Percentiles rank a stretch among this genome's conserved stretches.
Conservation (phyloP, 371 early-diverging fungal species). For the Actinomortierella ambigua region DNA sequence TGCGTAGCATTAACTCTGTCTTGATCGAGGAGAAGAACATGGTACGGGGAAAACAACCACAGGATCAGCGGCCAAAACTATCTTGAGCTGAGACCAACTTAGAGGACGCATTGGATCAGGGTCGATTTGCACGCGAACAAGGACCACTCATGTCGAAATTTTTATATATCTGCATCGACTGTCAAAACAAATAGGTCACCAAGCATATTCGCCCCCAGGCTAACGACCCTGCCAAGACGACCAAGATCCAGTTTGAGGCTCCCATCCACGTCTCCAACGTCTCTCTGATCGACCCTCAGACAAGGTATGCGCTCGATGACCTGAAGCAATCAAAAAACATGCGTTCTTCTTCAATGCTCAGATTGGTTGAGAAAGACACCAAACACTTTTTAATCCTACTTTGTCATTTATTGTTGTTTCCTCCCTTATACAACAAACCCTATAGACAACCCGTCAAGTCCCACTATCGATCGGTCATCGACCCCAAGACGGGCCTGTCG, state of each 20-base stretch:
- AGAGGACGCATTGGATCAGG: neutral
- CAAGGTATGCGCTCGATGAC: conserved; percentile 43
- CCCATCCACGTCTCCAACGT: conserved; percentile 72
- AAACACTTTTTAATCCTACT: neutral
- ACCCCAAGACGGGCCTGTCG: conserved; percentile 41
- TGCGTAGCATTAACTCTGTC: conserved; percentile 59
- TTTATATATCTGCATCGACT: neutral
- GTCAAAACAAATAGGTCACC: conserved; percentile 34
- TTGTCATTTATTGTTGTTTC: neutral
- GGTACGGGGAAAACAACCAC: conserved; percentile 35
- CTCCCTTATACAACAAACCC: neutral
- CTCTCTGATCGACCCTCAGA: conserved; percentile 63
- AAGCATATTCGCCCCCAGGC: conserved; percentile 56
- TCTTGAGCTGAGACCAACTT: neutral
- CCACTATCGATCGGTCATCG: conserved; percentile 23
- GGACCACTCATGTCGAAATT: neutral
- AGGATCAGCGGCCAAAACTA: no score
- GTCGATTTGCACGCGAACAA: conserved; percentile 7
- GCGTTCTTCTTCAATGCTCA: conserved; percentile 9
- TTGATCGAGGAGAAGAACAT: conserved; percentile 59
- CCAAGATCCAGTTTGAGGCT: conserved; percentile 58
- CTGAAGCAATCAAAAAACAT: conserved; percentile 2
- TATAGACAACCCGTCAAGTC: conserved; percentile 45
- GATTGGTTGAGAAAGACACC: neutral
- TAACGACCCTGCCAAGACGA: conserved; percentile 53